A percentile compares a stretch with the other conserved stretches of the same genome.
These are phyloP conservation scores for Penicillium sp. DNA, from an alignment of 2,329 filamentous ascomycete genomes.

Conservation along the genomic window DNA sequence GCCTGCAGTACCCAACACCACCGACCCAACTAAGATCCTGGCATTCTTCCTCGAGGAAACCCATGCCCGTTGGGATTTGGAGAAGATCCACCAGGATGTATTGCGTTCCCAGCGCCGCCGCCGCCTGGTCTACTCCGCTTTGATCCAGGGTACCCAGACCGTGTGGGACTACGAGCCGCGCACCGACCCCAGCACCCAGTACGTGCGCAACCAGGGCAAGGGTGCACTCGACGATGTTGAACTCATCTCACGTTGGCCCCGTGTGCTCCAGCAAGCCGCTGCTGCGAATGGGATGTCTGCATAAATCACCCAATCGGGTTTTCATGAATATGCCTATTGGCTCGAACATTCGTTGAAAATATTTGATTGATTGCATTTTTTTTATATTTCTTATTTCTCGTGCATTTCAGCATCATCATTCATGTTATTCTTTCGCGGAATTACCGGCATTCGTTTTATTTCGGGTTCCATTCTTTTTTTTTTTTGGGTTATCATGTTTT, in stretches of 20 bases:
- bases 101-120: constrained; percentile 75
- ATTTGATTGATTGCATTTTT: neutral
- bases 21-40: constrained; percentile 49
- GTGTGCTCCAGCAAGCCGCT: constrained; percentile 37
- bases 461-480: constrained; percentile 1
- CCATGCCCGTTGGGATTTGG: constrained; percentile 74
- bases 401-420: constrained; percentile 4
- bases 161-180: constrained; percentile 83
- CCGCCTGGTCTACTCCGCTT: constrained; percentile 73
- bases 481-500: constrained; percentile 6
- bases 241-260: constrained; percentile 44
- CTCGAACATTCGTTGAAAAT: neutral
- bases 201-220: constrained; percentile 65
- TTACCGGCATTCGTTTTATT: neutral
- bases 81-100: constrained; percentile 71
- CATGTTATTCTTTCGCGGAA: constrained; percentile 8
- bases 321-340: neutral
- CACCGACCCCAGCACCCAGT: constrained; percentile 55
- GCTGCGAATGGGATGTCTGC: constrained; percentile 22
- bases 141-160: constrained; percentile 73
- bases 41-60: constrained; percentile 73
- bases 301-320: neutral
- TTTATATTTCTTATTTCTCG: constrained; percentile 2
- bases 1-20: constrained; percentile 33
- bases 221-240: constrained; percentile 44